These are phyloP conservation scores for Penicillium alfredii DNA, from an alignment of 495 filamentous ascomycete species.

Conservation along the genomic window DNA sequence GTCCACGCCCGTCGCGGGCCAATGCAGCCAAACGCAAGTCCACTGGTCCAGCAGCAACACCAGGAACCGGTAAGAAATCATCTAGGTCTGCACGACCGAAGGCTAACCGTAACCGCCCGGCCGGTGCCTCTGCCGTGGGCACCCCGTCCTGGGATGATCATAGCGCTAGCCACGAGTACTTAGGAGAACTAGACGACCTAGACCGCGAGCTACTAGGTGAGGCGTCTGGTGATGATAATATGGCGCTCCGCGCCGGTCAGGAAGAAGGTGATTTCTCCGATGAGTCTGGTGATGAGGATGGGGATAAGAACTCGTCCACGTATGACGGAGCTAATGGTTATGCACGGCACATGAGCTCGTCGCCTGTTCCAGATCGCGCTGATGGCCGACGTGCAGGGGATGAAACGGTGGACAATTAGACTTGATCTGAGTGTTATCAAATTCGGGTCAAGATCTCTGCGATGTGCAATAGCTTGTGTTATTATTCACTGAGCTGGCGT, in stretches of 20 bases:
- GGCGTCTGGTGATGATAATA: slow-evolving; percentile 40
- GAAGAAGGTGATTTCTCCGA: slow-evolving; percentile 29
- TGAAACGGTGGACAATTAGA: too few species aligned
- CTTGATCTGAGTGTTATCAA: too few species aligned
- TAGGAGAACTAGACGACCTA: slow-evolving; percentile 46
- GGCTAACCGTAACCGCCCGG: slow-evolving; percentile 23
- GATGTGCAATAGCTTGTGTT: too few species aligned
- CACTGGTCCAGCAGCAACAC: slow-evolving; percentile 20
- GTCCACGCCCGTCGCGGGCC: slow-evolving; percentile 14
- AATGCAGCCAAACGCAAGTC: slow-evolving; percentile 37
- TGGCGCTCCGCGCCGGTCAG: slow-evolving; percentile 13
- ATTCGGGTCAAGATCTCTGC: too few species aligned
- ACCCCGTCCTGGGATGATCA: slow-evolving; percentile 11
- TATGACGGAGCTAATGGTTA: slow-evolving; percentile 39
- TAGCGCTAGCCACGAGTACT: slow-evolving; percentile 25
- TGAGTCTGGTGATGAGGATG: slow-evolving; percentile 27
- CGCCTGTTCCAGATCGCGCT: slow-evolving; percentile 13
- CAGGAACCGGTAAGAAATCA: slow-evolving; percentile 22
- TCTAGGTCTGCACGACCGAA: slow-evolving; percentile 26
- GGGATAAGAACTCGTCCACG: slow-evolving; percentile 40
- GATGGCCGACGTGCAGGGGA: too few species aligned
- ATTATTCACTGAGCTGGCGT: too few species aligned
- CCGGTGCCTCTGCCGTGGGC: too few species aligned
- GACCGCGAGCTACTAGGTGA: slow-evolving; percentile 49
- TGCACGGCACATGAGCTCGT: slow-evolving; percentile 36